phyloP scores from a whole-genome alignment of 1,284 basidiomycete genomes.

The Bjerkandera adusta region DNA sequence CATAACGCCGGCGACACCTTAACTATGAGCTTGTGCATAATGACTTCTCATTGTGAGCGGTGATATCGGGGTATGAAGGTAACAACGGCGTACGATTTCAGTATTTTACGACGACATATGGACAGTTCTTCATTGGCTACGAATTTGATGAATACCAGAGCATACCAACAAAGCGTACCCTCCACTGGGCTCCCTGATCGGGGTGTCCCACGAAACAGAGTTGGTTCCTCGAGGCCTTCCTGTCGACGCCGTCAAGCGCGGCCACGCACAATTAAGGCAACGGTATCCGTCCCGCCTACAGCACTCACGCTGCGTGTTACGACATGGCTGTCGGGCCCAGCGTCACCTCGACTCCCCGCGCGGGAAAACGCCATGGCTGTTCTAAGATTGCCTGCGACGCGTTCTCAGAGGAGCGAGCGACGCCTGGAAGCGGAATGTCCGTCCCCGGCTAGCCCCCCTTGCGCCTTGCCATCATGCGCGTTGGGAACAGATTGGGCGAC shows the following conservation, averaged over 20 bases:
- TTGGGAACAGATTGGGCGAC: conserved; percentile 21
- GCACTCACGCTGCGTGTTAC: conserved; percentile 22
- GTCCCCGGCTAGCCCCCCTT: conserved; percentile 14
- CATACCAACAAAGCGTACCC: too few relatives aligned
- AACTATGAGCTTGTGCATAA: too few relatives aligned
- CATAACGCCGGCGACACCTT: too few relatives aligned
- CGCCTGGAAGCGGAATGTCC: conserved; percentile 13
- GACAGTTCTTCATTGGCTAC: too few relatives aligned
- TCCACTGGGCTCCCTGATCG: conserved; percentile 8
- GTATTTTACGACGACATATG: too few relatives aligned
- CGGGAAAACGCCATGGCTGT: conserved; percentile 15
- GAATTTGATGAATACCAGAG: too few relatives aligned
- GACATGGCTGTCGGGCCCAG: conserved; percentile 15
- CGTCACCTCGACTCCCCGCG: conserved; percentile 14
- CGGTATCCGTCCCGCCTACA: conserved; percentile 12
- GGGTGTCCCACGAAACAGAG: conserved; percentile 24
- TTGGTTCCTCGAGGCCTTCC: conserved; percentile 22
- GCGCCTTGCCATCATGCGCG: conserved; percentile 19
- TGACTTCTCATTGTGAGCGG: too few relatives aligned
- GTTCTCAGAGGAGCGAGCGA: conserved; percentile 14
- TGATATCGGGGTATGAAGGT: too few relatives aligned
- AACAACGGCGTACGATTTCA: too few relatives aligned
- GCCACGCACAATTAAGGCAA: conserved; percentile 17
- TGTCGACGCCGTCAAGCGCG: conserved; percentile 19
- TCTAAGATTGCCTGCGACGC: conserved; percentile 14